phyloP scores from a whole-genome alignment of 352 stramenopile species.

The Globisporangium orthogonon region DNA sequence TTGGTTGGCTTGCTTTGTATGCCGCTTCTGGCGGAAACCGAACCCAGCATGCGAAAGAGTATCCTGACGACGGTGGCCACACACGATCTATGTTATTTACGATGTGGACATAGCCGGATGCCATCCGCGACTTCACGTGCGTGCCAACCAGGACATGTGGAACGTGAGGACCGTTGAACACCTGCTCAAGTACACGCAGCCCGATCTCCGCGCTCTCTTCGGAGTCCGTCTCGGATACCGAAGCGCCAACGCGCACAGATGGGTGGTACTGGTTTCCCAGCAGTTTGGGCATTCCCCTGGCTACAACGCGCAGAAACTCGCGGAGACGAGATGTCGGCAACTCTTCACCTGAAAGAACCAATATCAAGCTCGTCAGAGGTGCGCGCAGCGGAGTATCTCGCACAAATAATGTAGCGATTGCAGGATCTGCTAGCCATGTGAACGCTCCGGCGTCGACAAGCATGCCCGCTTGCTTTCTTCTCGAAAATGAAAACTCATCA shows the following conservation, averaged over 20 bases:
- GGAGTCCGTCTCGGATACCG: not conserved
- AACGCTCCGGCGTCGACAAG: constrained; percentile 52
- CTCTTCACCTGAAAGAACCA: constrained; percentile 38
- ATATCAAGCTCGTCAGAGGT: constrained; percentile 30
- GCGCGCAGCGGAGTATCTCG: constrained; percentile 27
- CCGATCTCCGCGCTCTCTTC: constrained; percentile 27
- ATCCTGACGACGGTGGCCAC: constrained; percentile 68
- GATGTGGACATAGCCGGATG: constrained; percentile 58
- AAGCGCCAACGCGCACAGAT: not conserved
- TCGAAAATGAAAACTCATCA: constrained; percentile 35
- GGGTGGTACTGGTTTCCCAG: constrained; percentile 21
- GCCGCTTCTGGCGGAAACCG: constrained; percentile 26
- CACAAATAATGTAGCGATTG: constrained; percentile 29
- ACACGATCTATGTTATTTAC: constrained; percentile 48
- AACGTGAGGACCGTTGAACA: constrained; percentile 35
- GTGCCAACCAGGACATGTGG: constrained; percentile 53
- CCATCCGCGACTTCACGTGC: constrained; percentile 36
- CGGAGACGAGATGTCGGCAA: constrained; percentile 43
- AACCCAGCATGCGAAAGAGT: constrained; percentile 75
- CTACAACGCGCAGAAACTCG: constrained; percentile 45
- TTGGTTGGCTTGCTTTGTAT: not conserved
- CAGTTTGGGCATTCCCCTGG: constrained; percentile 40
- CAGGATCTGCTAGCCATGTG: constrained; percentile 39
- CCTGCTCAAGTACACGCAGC: constrained; percentile 31
- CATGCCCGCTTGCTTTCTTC: constrained; percentile 34